Evolutionary conservation across 352 stramenopile species (phyloP).

Genomic region (Globisporangium okanoganense): DNA sequence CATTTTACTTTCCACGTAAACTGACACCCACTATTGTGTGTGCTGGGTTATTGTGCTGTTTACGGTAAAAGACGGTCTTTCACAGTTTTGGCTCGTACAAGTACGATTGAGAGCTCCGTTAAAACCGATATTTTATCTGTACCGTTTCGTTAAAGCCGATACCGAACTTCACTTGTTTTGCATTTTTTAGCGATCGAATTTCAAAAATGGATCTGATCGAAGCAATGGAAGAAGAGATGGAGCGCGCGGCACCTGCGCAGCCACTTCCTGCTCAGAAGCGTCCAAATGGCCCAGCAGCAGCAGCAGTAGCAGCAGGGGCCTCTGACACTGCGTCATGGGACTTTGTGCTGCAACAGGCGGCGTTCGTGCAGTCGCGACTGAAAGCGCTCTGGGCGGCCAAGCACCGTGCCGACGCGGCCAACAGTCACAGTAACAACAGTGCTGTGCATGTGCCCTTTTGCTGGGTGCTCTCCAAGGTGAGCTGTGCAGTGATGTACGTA

Average conservation of each 20-base stretch:
- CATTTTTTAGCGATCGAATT: too few species aligned
- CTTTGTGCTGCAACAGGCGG: slow-evolving; percentile 46
- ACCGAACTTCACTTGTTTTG: too few species aligned
- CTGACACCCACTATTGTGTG: too few species aligned
- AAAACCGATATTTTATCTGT: too few species aligned
- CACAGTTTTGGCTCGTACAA: too few species aligned
- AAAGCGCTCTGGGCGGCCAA: slow-evolving; percentile 37
- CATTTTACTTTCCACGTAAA: too few species aligned
- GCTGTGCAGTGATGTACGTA: background rate
- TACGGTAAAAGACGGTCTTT: too few species aligned
- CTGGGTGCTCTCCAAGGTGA: slow-evolving; percentile 56
- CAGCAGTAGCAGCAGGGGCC: background rate
- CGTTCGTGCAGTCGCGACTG: slow-evolving; percentile 35
- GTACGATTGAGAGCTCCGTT: too few species aligned
- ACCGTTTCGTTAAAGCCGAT: too few species aligned
- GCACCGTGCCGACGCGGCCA: slow-evolving; percentile 9
- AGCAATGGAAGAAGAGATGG: slow-evolving; percentile 44
- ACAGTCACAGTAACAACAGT: background rate
- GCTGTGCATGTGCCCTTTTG: slow-evolving; percentile 35
- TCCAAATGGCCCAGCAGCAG: background rate
- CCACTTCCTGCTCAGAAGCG: too few species aligned
- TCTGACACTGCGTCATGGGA: slow-evolving; percentile 14
- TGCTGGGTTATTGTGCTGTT: too few species aligned
- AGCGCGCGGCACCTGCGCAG: slow-evolving; percentile 10
- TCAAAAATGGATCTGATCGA: slow-evolving; percentile 70